phyloP scores from a whole-genome alignment of 257 asterid species.

The Cordia subcordata region DNA sequence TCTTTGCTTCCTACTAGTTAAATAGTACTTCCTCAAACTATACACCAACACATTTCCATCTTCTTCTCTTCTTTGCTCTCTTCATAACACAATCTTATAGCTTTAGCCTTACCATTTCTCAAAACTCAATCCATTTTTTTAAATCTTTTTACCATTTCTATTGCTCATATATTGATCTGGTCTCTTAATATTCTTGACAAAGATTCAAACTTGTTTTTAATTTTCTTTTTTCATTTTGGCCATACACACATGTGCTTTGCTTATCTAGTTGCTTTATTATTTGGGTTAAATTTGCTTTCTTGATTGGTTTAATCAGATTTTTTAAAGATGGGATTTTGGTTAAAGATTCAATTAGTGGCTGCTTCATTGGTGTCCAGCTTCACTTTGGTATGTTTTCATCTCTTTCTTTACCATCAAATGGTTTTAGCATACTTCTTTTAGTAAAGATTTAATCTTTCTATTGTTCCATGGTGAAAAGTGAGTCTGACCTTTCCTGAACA shows the following conservation, averaged over 20 bases:
- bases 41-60: conserved; percentile 11
- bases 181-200: conserved; percentile 18
- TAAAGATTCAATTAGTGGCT: conserved; percentile 36
- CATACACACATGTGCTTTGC: not conserved
- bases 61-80: conserved; percentile 29
- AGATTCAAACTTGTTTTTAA: conserved; percentile 34
- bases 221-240: too few species aligned
- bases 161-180: conserved; percentile 28
- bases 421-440: not conserved
- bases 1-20: not conserved
- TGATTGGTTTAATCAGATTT: conserved; percentile 21
- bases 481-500: too few species aligned
- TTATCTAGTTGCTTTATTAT: conserved; percentile 6
- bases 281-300: conserved; percentile 9
- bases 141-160: conserved; percentile 1
- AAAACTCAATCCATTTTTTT: conserved; percentile 31
- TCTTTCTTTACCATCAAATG: too few species aligned
- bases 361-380: conserved; percentile 39
- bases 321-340: conserved; percentile 32
- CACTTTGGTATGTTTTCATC: conserved; percentile 34
- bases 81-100: conserved; percentile 16
- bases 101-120: conserved; percentile 22
- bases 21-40: not conserved
- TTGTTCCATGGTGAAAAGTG: conserved; percentile 10
- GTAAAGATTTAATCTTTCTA: conserved; percentile 28